These are phyloP conservation scores for Stipa capillata DNA, from an alignment of 176 grass and related monocot species.

Conservation along the genomic window DNA sequence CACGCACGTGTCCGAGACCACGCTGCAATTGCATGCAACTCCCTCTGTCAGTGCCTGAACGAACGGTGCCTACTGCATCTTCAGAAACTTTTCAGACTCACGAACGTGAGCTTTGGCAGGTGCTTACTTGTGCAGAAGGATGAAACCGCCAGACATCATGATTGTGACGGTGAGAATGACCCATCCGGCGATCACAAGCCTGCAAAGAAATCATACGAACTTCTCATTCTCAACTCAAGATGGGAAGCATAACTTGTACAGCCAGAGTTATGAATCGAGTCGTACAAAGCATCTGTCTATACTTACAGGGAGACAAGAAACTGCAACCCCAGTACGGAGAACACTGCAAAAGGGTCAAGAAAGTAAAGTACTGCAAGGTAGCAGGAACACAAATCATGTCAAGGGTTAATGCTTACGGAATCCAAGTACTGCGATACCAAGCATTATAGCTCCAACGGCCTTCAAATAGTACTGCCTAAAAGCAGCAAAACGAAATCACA, in stretches of 20 bases:
- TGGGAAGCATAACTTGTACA: too few relatives aligned
- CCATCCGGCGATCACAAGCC: slow-evolving; percentile 70
- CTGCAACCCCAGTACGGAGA: slow-evolving; percentile 64
- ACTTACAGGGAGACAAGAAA: slow-evolving; percentile 82
- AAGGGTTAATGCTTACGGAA: slow-evolving; percentile 50
- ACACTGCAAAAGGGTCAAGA: slow-evolving; percentile 46
- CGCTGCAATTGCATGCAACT: slow-evolving; percentile 27
- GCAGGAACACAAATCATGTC: neutral
- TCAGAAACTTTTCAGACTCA: neutral
- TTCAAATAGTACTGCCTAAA: slow-evolving; percentile 50
- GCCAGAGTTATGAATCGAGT: too few relatives aligned
- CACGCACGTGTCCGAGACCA: slow-evolving; percentile 71
- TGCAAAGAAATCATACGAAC: slow-evolving; percentile 5
- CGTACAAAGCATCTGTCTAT: too few relatives aligned
- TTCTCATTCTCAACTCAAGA: neutral
- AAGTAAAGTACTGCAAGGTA: neutral
- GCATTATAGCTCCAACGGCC: slow-evolving; percentile 46
- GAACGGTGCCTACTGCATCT: neutral
- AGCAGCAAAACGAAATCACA: neutral
- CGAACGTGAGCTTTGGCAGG: too few relatives aligned
- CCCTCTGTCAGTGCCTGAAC: neutral
- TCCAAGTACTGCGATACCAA: slow-evolving; percentile 59
- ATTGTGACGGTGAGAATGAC: slow-evolving; percentile 56
- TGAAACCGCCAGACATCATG: slow-evolving; percentile 50
- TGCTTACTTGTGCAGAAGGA: slow-evolving; percentile 87